Percentiles rank a stretch among this genome's conserved stretches.
These are phyloP conservation scores for Trichoderma sp. DNA, from an alignment of 2,329 filamentous ascomycete genomes.

Conservation along the genomic window DNA sequence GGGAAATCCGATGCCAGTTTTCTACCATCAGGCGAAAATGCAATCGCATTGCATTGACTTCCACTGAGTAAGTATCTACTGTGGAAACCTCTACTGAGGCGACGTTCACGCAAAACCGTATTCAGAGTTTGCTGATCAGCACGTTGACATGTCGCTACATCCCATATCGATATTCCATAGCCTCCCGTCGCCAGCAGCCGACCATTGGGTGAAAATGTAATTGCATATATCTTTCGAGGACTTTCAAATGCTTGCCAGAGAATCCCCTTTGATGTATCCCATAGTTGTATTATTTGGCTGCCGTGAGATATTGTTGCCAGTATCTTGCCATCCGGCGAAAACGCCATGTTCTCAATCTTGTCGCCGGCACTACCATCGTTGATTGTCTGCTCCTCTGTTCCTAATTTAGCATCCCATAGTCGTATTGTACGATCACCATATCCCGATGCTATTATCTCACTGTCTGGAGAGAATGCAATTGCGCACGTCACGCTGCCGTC, in stretches of 20 bases:
- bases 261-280: background rate
- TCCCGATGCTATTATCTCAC: background rate
- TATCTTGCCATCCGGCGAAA: background rate
- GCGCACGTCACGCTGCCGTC: background rate
- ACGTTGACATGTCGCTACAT: background rate
- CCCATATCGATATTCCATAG: background rate
- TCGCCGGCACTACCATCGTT: background rate
- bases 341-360: background rate
- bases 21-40: background rate
- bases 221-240: background rate
- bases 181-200: background rate
- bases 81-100: too few species aligned
- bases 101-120: too few species aligned
- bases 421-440: fast-evolving
- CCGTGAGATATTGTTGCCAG: background rate
- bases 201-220: background rate
- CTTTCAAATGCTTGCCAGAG: background rate
- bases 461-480: background rate
- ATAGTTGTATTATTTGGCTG: background rate
- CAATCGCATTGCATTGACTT: background rate
- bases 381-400: background rate
- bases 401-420: background rate
- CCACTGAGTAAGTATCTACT: too few species aligned
- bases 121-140: fast-evolving
- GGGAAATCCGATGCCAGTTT: background rate